Conservation (phyloP, 2,329 filamentous ascomycete genomes). For the Xylariaceae sp. region DNA sequence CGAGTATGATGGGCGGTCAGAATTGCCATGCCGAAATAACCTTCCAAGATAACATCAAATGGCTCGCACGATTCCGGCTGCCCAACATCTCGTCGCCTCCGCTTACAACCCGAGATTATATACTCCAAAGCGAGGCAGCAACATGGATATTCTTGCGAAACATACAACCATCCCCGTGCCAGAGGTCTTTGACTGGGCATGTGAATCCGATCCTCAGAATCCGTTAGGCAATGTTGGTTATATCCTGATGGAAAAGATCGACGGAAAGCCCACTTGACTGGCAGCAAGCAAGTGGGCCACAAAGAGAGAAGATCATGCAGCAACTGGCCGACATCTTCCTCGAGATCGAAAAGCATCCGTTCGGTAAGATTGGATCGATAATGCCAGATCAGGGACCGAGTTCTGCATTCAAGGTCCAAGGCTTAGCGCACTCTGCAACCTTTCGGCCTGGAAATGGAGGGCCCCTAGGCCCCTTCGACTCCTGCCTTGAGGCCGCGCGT, state of each 20-base stretch:
- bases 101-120: slow-evolving; percentile 18
- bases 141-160: slow-evolving; percentile 22
- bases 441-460: slow-evolving; percentile 4
- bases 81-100: slow-evolving; percentile 19
- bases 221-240: slow-evolving; percentile 32
- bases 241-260: slow-evolving; percentile 39
- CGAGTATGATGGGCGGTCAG: slow-evolving; percentile 25
- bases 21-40: slow-evolving; percentile 27
- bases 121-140: slow-evolving; percentile 25
- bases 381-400: slow-evolving; percentile 5
- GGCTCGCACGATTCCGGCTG: slow-evolving; percentile 25
- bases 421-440: slow-evolving; percentile 18
- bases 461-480: slow-evolving; percentile 22
- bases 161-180: slow-evolving; percentile 30
- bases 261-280: slow-evolving; percentile 32
- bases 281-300: slow-evolving; percentile 23
- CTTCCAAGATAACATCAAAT: slow-evolving; percentile 24
- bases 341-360: slow-evolving; percentile 30
- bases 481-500: slow-evolving; percentile 18
- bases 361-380: slow-evolving; percentile 26
- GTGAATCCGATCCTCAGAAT: slow-evolving; percentile 28
- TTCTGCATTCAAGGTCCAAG: slow-evolving; percentile 12
- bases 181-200: slow-evolving; percentile 31
- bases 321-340: slow-evolving; percentile 30
- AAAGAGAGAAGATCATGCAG: slow-evolving; percentile 29